phyloP scores from a whole-genome alignment of 805 yeast species.

The Teunomyces stri region DNA sequence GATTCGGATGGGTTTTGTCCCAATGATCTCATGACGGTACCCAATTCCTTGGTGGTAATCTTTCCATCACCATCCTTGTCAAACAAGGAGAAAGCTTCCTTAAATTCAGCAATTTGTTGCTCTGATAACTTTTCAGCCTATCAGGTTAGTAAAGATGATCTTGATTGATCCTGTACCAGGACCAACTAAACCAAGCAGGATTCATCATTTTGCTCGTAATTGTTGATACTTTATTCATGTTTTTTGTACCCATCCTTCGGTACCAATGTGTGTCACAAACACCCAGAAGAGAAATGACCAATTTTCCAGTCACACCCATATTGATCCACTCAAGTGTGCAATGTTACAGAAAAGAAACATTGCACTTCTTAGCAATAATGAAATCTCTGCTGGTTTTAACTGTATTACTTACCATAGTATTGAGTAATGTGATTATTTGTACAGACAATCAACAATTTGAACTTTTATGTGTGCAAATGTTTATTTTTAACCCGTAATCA shows the following conservation, averaged over 20 bases:
- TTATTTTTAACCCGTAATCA: constrained; percentile 1
- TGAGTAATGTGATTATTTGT: neutral
- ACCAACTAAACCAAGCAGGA: neutral
- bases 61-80: constrained; percentile 97
- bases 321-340: no score
- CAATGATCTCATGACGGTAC: constrained; percentile 98
- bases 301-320: no score
- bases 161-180: neutral
- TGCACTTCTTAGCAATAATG: no score
- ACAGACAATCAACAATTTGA: neutral
- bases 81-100: constrained; percentile 95
- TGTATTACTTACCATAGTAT: neutral
- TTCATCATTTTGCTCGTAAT: neutral
- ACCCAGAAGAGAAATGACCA: no score
- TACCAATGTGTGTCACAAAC: no score
- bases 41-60: constrained; percentile 92
- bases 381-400: no score
- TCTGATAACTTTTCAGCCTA: constrained; percentile 89
- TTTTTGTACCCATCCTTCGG: no score
- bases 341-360: no score
- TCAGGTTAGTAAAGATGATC: neutral
- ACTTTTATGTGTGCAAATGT: neutral
- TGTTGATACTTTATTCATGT: no score
- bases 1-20: constrained; percentile 97
- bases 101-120: constrained; percentile 94